Base-by-base conservation (phyloP, 1,284 basidiomycete genomes). In the Violaceomyces palustris region DNA sequence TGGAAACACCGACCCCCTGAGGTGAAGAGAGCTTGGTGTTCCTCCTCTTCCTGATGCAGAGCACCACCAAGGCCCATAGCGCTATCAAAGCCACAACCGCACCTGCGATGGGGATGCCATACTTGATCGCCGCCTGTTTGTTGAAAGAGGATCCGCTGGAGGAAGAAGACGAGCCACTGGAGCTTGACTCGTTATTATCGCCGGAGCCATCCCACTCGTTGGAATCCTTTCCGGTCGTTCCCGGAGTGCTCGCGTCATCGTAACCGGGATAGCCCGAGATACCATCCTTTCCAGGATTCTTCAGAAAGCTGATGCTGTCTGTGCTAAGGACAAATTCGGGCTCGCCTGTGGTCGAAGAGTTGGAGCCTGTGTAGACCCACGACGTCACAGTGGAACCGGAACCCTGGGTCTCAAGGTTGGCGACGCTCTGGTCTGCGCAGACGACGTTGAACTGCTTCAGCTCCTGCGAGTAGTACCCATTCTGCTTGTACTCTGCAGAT, bases 381-480 rank as follows among this genome's bases (percentile, higher is more conserved):
- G 62, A 59, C 7, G 64, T 67, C 18, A 48, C 31, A n/a, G n/a
- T n/a, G n/a, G n/a, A n/a, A n/a, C n/a, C n/a, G n/a, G n/a, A n/a
- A n/a, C 31, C 14, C 19, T 18, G 7, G 42, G 42, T 8, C 8
- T 27, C 46, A 22, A 59, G 33, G 19, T 60, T 55, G 22, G 55
- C 27, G 14, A 26, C 18, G 26, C 22, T 12, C 6, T 48, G 44
- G 21, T 51, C 45, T 19, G 45, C 52, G 37, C 69, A 72, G 10
- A 39, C 36, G 12, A 69, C 45, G 18, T 30, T 37, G 43, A 69
- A 50, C 17, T 51, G 48, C 35, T 50, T 49, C 28, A 70, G 49
- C 49, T 72, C 69, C 23, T 64, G 64, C 32, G 61, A 49, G 34
- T 63, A 70, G 43, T 51, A 70, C 21, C 69, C 69, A 3, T 61